Evolutionary conservation across 805 yeast genomes (phyloP).

Genomic region (Sungouiozyma intestinalis): DNA sequence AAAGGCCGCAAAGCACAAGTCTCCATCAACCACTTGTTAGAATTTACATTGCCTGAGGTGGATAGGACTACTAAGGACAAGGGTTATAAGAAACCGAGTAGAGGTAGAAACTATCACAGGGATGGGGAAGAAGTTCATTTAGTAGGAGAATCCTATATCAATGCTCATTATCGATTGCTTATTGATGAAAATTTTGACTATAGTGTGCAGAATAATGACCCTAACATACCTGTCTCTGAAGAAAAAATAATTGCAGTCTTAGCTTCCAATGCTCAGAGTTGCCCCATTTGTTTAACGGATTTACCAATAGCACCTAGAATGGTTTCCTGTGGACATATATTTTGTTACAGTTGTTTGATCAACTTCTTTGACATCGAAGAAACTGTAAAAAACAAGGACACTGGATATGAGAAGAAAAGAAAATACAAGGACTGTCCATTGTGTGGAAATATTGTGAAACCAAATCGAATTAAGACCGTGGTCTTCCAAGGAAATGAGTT

Average conservation of each 20-base stretch:
- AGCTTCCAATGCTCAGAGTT: slow-evolving; percentile 64
- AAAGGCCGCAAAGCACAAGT: slow-evolving; percentile 35
- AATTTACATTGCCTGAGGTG: slow-evolving; percentile 41
- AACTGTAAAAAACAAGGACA: slow-evolving; percentile 28
- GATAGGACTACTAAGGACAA: slow-evolving; percentile 16
- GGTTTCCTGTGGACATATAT: slow-evolving; percentile 89
- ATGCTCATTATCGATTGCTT: slow-evolving; percentile 75
- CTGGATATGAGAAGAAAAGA: slow-evolving; percentile 28
- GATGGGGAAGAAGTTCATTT: slow-evolving; percentile 35
- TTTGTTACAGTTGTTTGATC: slow-evolving; percentile 75
- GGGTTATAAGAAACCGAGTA: slow-evolving; percentile 3
- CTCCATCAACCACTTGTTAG: slow-evolving; percentile 56
- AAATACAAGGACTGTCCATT: slow-evolving; percentile 70
- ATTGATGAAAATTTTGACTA: slow-evolving; percentile 56
- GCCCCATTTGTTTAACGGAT: slow-evolving; percentile 87
- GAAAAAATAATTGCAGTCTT: slow-evolving; percentile 57
- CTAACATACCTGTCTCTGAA: slow-evolving; percentile 61
- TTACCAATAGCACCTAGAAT: slow-evolving; percentile 86
- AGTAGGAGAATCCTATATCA: slow-evolving; percentile 60
- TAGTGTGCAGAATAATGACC: slow-evolving; percentile 52
- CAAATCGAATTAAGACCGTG: slow-evolving; percentile 58
- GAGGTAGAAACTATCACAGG: slow-evolving; percentile 14
- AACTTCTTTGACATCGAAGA: slow-evolving; percentile 48
- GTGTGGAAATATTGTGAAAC: slow-evolving; percentile 50
- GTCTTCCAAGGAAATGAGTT: slow-evolving; percentile 36